Percentiles rank a stretch among this genome's conserved stretches.
phyloP scores from a whole-genome alignment of 371 early-diverging fungal genomes.

The Lichtheimia hyalospora region DNA sequence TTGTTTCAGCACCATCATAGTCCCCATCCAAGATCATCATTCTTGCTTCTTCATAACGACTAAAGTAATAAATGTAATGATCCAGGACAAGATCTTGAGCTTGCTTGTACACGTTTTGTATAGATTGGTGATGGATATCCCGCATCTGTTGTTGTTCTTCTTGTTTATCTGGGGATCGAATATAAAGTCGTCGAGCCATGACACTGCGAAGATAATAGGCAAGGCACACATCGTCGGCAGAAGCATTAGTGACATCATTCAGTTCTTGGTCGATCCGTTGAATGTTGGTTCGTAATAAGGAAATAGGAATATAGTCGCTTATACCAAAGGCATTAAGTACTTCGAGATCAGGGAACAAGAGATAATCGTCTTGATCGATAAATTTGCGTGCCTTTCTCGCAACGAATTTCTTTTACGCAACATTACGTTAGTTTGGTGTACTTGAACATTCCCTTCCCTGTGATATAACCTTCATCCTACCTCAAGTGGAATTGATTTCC shows the following conservation, averaged over 20 bases:
- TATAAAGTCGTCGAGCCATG: slow-evolving; percentile 32
- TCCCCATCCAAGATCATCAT: slow-evolving; percentile 35
- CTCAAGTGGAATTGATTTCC: slow-evolving; percentile 72
- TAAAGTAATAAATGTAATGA: slow-evolving; percentile 56
- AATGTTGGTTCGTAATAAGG: slow-evolving; percentile 33
- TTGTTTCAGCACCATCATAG: slow-evolving; percentile 31
- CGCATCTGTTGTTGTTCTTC: slow-evolving; percentile 10
- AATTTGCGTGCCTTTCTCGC: slow-evolving; percentile 70
- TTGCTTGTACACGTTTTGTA: slow-evolving; percentile 28
- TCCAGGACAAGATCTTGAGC: slow-evolving; percentile 43
- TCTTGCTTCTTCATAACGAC: slow-evolving; percentile 51
- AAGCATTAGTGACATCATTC: slow-evolving; percentile 4
- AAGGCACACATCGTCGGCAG: slow-evolving; percentile 65
- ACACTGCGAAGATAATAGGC: slow-evolving; percentile 55
- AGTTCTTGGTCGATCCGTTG: slow-evolving; percentile 44
- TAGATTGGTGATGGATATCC: slow-evolving; percentile 14
- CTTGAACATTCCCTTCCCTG: too few species aligned
- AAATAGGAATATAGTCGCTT: slow-evolving; percentile 52
- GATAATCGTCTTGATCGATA: slow-evolving; percentile 44
- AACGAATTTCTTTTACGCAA: slow-evolving; percentile 55
- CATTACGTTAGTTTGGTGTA: too few species aligned
- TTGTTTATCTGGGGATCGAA: background rate
- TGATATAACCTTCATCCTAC: slow-evolving; percentile 10
- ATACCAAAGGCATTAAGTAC: slow-evolving; percentile 61
- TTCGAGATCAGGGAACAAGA: slow-evolving; percentile 67